These are phyloP conservation scores for Fusarium piperis DNA, from an alignment of 2,329 filamentous ascomycete genomes.

Conservation along the genomic window DNA sequence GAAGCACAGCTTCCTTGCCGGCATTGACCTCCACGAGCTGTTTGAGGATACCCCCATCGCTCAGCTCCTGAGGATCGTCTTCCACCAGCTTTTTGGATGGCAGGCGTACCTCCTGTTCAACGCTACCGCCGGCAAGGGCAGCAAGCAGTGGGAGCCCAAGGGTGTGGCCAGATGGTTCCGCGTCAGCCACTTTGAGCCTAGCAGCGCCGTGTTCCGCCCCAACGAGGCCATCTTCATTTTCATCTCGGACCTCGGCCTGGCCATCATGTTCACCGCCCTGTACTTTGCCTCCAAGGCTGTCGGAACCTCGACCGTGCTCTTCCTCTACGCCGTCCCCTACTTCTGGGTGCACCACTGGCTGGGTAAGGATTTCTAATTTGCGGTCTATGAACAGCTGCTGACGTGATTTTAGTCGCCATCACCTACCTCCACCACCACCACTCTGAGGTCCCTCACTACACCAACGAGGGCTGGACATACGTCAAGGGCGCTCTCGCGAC, in stretches of 20 bases:
- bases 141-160: conserved; percentile 55
- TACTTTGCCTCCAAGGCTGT: conserved; percentile 62
- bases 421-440: conserved; percentile 81
- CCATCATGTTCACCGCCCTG: conserved; percentile 59
- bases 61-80: conserved; percentile 62
- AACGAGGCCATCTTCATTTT: conserved; percentile 66
- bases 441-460: conserved; percentile 52
- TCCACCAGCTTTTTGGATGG: conserved; percentile 73
- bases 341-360: conserved; percentile 78
- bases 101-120: conserved; percentile 72
- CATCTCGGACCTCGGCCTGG: conserved; percentile 69
- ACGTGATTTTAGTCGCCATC: conserved; percentile 66
- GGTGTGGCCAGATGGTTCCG: conserved; percentile 51
- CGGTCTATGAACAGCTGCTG: not conserved
- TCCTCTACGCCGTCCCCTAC: conserved; percentile 72
- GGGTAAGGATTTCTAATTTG: conserved; percentile 51
- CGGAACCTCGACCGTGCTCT: conserved; percentile 65
- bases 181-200: conserved; percentile 69
- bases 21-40: conserved; percentile 60
- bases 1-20: conserved; percentile 47
- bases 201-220: conserved; percentile 67
- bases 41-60: conserved; percentile 72
- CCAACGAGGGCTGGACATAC: conserved; percentile 67
- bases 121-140: conserved; percentile 58
- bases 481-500: conserved; percentile 69